phyloP scores from a whole-genome alignment of 2,329 filamentous ascomycete species.

The Sporothrix luriei region DNA sequence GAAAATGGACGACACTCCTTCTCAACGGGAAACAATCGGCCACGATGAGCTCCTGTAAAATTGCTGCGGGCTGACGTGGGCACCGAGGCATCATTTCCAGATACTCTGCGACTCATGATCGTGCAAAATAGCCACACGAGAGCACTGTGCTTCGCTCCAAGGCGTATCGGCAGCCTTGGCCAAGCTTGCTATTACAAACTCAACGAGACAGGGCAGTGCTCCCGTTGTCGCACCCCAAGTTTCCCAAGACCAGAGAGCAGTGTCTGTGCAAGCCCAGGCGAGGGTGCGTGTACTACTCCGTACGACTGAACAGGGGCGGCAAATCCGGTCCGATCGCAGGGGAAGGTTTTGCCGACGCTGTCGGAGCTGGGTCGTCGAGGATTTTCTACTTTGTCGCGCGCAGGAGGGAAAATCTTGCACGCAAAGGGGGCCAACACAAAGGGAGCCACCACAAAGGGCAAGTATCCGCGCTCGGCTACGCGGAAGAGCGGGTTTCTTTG shows the following conservation, averaged over 20 bases:
- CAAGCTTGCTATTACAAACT: too few relatives aligned
- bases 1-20: not conserved
- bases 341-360: not conserved
- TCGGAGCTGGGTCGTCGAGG: not conserved
- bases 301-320: not conserved
- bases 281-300: too few relatives aligned
- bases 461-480: constrained; percentile 24
- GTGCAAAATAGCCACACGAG: too few relatives aligned
- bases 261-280: not conserved
- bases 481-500: constrained; percentile 23
- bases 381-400: not conserved
- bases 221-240: too few relatives aligned
- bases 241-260: too few relatives aligned
- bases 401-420: not conserved
- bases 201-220: too few relatives aligned
- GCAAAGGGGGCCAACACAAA: constrained; percentile 8
- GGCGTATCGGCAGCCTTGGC: too few relatives aligned
- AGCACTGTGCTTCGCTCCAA: too few relatives aligned
- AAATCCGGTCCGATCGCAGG: constrained; percentile 8
- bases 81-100: not conserved
- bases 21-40: not conserved
- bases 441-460: constrained; percentile 13
- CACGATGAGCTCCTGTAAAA: not conserved
- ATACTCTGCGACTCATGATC: not conserved
- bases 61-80: not conserved